phyloP scores from a whole-genome alignment of 2,329 filamentous ascomycete genomes.

The Leptoxyphium fumago region DNA sequence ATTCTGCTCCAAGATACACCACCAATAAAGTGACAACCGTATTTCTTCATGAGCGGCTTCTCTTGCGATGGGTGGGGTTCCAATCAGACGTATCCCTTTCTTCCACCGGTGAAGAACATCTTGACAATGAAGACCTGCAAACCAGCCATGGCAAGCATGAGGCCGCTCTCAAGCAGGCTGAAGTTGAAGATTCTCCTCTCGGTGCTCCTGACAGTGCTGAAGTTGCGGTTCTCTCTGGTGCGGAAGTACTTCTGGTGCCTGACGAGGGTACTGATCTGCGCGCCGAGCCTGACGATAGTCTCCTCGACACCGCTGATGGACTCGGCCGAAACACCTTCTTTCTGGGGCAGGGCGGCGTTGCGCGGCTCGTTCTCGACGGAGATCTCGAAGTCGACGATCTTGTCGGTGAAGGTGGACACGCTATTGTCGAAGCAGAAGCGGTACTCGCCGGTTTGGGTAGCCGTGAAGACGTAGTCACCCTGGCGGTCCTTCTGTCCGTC shows the following conservation, averaged over 20 bases:
- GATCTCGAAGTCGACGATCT: constrained; percentile 96
- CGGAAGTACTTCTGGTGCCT: constrained; percentile 99
- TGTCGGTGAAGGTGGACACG: constrained; percentile 96
- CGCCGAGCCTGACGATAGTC: constrained; percentile 86
- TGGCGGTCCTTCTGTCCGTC: constrained; percentile 84
- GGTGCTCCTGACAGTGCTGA: constrained; percentile 92
- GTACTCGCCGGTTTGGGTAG: constrained; percentile 76
- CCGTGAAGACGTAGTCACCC: constrained; percentile 96
- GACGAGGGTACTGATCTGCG: constrained; percentile 83
- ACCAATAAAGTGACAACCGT: neutral
- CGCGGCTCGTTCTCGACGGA: constrained; percentile 81
- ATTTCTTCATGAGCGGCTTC: neutral
- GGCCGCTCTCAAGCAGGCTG: constrained; percentile 75
- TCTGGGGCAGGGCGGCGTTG: constrained; percentile 61
- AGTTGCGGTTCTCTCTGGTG: constrained; percentile 95
- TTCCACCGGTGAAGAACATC: constrained; percentile 94
- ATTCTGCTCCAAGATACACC: too few relatives aligned
- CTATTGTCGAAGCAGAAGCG: constrained; percentile 97
- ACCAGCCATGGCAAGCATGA: constrained; percentile 91
- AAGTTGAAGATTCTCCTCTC: constrained; percentile 96
- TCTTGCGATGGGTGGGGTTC: neutral
- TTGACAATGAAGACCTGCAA: constrained; percentile 93
- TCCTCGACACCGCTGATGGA: constrained; percentile 83
- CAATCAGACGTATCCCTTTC: constrained; percentile 37
- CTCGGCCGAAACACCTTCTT: constrained; percentile 76